Evolutionary conservation across 306 rosid species (phyloP).

Genomic region (Betula pendula): DNA sequence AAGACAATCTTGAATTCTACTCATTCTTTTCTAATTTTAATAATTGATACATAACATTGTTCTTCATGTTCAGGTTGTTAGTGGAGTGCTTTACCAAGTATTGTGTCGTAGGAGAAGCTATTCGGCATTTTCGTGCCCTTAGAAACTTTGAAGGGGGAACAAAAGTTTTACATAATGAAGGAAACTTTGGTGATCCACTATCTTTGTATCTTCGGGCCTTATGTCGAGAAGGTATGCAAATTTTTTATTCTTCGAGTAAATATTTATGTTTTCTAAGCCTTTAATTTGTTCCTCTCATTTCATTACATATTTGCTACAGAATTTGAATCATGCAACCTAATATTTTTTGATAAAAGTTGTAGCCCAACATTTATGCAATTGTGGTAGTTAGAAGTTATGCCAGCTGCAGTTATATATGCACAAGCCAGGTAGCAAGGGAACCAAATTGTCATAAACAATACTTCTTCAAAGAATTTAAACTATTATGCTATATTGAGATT

Average conservation of each 20-base stretch:
- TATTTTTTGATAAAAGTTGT: neutral
- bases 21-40: neutral
- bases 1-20: neutral
- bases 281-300: slow-evolving; percentile 1
- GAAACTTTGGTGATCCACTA: slow-evolving; percentile 88
- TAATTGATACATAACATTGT: slow-evolving; percentile 6
- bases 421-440: neutral
- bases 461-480: neutral
- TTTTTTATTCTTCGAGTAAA: neutral
- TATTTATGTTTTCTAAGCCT: neutral
- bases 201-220: slow-evolving; percentile 92
- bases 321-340: neutral
- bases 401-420: neutral
- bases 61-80: slow-evolving; percentile 63
- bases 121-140: slow-evolving; percentile 96
- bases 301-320: neutral
- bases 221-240: slow-evolving; percentile 76
- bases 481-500: neutral
- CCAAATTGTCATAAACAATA: neutral
- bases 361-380: neutral
- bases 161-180: slow-evolving; percentile 66
- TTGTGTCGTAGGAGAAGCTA: slow-evolving; percentile 83
- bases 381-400: neutral
- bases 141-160: slow-evolving; percentile 70
- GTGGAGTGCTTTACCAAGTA: slow-evolving; percentile 98